Base-by-base conservation (phyloP, 1,284 basidiomycete genomes). In the Pseudozyma thailandica region DNA sequence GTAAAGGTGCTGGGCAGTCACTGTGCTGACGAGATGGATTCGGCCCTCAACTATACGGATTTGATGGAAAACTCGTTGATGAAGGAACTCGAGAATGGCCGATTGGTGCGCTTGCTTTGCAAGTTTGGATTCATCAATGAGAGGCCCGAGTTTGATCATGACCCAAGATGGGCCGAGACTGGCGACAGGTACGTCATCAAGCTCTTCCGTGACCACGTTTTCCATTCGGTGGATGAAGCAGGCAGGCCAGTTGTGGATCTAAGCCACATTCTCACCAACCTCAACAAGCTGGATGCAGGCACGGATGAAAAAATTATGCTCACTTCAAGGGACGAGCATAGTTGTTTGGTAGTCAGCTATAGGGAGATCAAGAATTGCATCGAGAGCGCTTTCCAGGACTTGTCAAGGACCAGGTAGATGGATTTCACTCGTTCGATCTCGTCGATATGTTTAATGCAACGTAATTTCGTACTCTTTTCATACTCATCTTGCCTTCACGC, bases 121-220 rank as follows among this genome's bases (percentile, higher is more conserved):
- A 98, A 98, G 85, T 91, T 99, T 77, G 92, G 93, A 0, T 98
- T 98, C 84, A 97, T 99, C 85, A 97, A 98, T 83, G 96, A 99
- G 83, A 88, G 96, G 16, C 95, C 95, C 10, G 95, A 98, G 92
- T 98, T 98, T 79, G 92, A 95, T 49, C 90, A 92, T 51, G 95
- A 98, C 81, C 89, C 92, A 2, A 88, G 94, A 10, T 98, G 95
- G 95, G 94, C 94, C 8, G 96, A 98, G 83, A 97, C 95, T 2
- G 96, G 96, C 13, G 96, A 99, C 81, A 87, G 94, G 59, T 98
- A 99, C 83, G 93, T 98, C 78, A 88, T 98, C 86, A 97, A 96
- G 86, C 88, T 99, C 48, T 98, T 99, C 88, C 88, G 96, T 26
- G 96, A 99, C 84, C 94, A 93, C 79, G 94, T 98, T 41, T 99